Evolutionary conservation across 2,329 filamentous ascomycete genomes (phyloP).

Genomic region (Pseudocercospora vitis): DNA sequence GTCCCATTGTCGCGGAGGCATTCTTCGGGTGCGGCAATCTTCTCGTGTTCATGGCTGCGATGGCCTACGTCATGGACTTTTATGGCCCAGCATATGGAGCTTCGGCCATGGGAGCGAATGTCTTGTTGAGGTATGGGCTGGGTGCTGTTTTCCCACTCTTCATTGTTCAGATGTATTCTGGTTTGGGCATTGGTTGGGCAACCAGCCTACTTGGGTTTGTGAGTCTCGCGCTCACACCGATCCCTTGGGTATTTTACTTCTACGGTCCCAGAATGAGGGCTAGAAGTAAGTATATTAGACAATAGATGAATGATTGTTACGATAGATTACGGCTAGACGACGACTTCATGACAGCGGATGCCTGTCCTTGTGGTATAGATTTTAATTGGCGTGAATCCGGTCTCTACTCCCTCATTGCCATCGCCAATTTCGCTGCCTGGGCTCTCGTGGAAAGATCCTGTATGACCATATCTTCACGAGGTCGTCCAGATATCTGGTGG

Average conservation of each 20-base stretch:
- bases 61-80: slow-evolving; percentile 43
- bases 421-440: no score
- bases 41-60: slow-evolving; percentile 38
- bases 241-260: slow-evolving; percentile 34
- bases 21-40: slow-evolving; percentile 26
- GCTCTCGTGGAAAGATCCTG: no score
- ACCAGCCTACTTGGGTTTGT: slow-evolving; percentile 43
- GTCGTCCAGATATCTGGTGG: no score
- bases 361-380: no score
- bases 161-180: slow-evolving; percentile 42
- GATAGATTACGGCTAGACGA: neutral
- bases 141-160: slow-evolving; percentile 44
- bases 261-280: slow-evolving; percentile 18
- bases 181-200: slow-evolving; percentile 44
- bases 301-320: neutral
- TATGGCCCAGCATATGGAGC: slow-evolving; percentile 43
- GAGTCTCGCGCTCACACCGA: slow-evolving; percentile 32
- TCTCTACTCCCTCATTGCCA: no score
- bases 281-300: slow-evolving; percentile 17
- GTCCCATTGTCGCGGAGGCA: slow-evolving; percentile 35
- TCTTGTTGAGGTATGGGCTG: slow-evolving; percentile 35
- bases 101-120: slow-evolving; percentile 36
- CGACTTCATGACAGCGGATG: neutral
- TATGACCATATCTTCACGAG: no score
- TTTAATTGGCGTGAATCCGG: no score